A percentile compares a stretch with the other conserved stretches of the same genome.
Evolutionary conservation across 352 stramenopile genomes (phyloP).

Genomic region (Globisporangium emineosum): DNA sequence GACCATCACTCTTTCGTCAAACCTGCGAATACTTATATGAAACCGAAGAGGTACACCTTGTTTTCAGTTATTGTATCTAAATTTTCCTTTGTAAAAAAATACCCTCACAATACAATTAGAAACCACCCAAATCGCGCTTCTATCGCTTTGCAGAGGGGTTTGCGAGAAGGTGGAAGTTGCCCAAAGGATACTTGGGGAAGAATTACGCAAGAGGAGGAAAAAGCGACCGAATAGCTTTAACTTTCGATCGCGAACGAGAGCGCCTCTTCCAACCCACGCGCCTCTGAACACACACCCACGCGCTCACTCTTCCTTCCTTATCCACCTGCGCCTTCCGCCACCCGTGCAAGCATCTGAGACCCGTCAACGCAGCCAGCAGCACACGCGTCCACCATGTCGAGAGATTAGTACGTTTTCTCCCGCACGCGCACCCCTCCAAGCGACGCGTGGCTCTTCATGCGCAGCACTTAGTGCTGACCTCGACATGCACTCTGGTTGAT

Average conservation of each 20-base stretch:
- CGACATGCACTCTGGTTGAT: constrained; percentile 1
- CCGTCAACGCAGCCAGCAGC: constrained; percentile 1
- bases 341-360: not conserved
- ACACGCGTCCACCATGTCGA: constrained; percentile 46
- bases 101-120: not conserved
- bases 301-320: not conserved
- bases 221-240: constrained; percentile 1
- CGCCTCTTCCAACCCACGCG: constrained; percentile 1
- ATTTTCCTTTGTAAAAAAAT: not conserved
- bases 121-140: not conserved
- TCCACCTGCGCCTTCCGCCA: not conserved
- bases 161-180: constrained; percentile 10
- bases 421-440: constrained; percentile 8
- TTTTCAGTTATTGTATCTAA: not conserved
- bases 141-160: constrained; percentile 6
- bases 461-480: not conserved
- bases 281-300: not conserved
- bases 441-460: constrained; percentile 12
- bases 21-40: not conserved
- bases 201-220: constrained; percentile 3
- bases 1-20: not conserved
- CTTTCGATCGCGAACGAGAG: constrained; percentile 5
- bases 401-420: constrained; percentile 61
- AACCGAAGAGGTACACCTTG: not conserved
- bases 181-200: constrained; percentile 7